Percentiles rank a stretch among this genome's conserved stretches.
These are phyloP conservation scores for Yamadazyma sp. DNA, from an alignment of 805 yeast species.

Conservation along the genomic window DNA sequence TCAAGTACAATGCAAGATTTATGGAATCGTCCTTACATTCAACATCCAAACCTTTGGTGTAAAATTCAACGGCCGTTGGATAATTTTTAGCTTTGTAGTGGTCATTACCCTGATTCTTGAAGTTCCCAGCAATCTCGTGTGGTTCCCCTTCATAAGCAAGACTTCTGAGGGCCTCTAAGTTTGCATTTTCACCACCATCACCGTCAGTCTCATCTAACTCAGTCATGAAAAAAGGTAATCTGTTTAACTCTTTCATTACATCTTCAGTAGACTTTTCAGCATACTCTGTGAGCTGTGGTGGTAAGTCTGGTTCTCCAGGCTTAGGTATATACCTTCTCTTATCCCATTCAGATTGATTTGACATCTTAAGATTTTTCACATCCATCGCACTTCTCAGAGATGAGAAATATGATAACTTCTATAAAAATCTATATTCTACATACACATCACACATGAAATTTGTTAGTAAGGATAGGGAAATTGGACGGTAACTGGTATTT, in stretches of 20 bases:
- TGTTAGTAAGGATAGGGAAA: too few species aligned
- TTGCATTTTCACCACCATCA: constrained; percentile 68
- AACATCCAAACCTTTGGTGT: constrained; percentile 75
- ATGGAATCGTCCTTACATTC: constrained; percentile 55
- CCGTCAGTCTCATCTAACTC: constrained; percentile 74
- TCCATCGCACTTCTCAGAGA: too few species aligned
- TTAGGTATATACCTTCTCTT: constrained; percentile 37
- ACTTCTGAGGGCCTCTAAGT: constrained; percentile 85
- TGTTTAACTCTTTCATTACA: constrained; percentile 71
- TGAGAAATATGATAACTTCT: too few species aligned
- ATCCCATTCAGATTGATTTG: constrained; percentile 40
- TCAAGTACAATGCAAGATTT: constrained; percentile 63
- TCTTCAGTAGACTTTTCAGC: constrained; percentile 69
- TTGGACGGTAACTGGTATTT: constrained; percentile 27
- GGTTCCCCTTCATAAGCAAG: constrained; percentile 96
- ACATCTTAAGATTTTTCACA: too few species aligned
- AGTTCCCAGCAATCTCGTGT: constrained; percentile 83
- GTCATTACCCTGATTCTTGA: constrained; percentile 92
- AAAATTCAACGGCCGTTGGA: constrained; percentile 72
- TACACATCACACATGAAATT: too few species aligned
- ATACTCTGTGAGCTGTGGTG: constrained; percentile 74
- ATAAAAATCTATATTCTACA: too few species aligned
- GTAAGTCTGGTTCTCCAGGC: constrained; percentile 67
- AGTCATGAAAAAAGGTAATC: constrained; percentile 93
- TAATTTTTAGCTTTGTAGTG: constrained; percentile 69